Percentiles rank a stretch among this genome's conserved stretches.
These are phyloP conservation scores for Aspergillus flavus DNA, from an alignment of 2,329 filamentous ascomycete species.

Conservation along the genomic window DNA sequence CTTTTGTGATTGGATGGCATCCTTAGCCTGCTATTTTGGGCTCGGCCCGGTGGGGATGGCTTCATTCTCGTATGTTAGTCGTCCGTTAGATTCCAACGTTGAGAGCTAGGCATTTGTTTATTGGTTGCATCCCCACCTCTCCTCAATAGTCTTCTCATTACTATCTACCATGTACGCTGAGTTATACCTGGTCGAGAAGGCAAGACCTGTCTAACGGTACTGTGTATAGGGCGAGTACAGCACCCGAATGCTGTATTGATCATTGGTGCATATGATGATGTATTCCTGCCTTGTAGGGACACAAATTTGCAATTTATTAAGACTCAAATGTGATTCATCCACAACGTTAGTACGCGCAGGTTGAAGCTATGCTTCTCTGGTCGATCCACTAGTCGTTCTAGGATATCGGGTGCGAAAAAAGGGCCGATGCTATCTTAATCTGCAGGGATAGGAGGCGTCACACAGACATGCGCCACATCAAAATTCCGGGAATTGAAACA, in stretches of 20 bases:
- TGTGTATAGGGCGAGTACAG: neutral
- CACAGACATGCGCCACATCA: constrained; percentile 4
- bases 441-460: constrained; percentile 1
- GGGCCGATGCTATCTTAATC: neutral
- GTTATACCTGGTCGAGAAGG: neutral
- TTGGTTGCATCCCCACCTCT: neutral
- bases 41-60: constrained; percentile 4
- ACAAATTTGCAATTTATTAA: neutral
- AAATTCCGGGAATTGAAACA: neutral
- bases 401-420: neutral
- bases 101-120: neutral
- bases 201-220: neutral
- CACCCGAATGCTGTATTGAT: neutral
- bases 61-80: neutral
- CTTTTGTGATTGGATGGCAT: neutral
- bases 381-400: neutral
- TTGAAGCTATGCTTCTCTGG: neutral
- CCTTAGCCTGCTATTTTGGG: neutral
- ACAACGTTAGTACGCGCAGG: neutral
- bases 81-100: too few relatives aligned
- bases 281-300: neutral
- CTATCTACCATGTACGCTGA: neutral
- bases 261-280: neutral
- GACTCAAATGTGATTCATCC: neutral
- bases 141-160: neutral